Conservation (phyloP, 2,329 filamentous ascomycete species). For the Xylogone sp. region DNA sequence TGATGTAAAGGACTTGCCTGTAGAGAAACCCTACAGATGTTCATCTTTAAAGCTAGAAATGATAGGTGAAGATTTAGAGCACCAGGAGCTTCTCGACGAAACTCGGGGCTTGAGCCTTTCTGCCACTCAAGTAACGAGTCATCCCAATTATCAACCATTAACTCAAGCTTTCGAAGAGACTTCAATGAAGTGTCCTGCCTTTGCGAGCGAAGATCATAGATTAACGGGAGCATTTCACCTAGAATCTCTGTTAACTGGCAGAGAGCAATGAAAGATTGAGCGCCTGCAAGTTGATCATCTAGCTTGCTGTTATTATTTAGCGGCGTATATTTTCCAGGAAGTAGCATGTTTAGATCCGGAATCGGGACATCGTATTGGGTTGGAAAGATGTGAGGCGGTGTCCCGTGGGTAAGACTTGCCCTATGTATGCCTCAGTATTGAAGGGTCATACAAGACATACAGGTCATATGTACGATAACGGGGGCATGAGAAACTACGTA, state of each 20-base stretch:
- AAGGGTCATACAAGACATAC: neutral
- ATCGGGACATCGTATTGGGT: constrained; percentile 19
- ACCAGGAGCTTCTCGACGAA: constrained; percentile 5
- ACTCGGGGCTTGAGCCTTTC: neutral
- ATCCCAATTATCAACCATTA: constrained; percentile 16
- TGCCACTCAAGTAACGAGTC: constrained; percentile 9
- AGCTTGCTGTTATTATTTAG: neutral
- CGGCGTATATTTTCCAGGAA: constrained; percentile 4
- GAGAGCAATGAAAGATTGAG: constrained; percentile 15
- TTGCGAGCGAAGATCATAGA: constrained; percentile 10
- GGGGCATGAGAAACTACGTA: constrained; percentile 26
- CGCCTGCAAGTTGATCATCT: constrained; percentile 3
- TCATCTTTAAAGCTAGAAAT: constrained; percentile 14
- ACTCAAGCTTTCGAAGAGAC: constrained; percentile 10
- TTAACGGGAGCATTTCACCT: constrained; percentile 14
- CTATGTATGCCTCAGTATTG: constrained; percentile 4
- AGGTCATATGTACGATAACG: too few relatives aligned
- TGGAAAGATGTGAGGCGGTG: constrained; percentile 12
- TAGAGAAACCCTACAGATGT: constrained; percentile 14
- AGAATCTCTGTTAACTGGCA: constrained; percentile 17
- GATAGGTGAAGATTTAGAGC: constrained; percentile 12
- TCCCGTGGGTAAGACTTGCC: constrained; percentile 21
- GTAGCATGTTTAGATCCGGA: constrained; percentile 11
- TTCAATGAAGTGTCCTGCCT: constrained; percentile 4
- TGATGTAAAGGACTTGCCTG: constrained; percentile 5